Percentiles rank a stretch among this genome's conserved stretches.
Evolutionary conservation across 371 early-diverging fungal genomes (phyloP).

Genomic region (Lichtheimia ornata): DNA sequence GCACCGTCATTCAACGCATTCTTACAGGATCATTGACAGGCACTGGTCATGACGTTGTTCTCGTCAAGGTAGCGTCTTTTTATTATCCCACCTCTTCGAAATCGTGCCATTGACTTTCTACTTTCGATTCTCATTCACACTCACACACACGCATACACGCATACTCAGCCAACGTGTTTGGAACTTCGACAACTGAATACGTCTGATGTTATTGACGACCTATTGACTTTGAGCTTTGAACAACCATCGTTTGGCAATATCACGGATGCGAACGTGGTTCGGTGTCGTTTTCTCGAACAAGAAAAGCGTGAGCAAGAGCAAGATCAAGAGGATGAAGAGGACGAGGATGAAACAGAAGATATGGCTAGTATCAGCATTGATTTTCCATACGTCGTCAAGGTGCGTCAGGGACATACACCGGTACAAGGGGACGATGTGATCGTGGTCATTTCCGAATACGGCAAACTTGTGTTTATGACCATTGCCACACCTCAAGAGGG

Average conservation of each 20-base stretch:
- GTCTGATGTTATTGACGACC: conserved; percentile 4
- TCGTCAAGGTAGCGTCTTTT: conserved; percentile 28
- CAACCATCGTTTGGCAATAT: conserved; percentile 39
- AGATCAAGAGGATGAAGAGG: background rate
- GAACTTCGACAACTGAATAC: conserved; percentile 20
- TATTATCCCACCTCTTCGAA: background rate
- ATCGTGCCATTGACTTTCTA: background rate
- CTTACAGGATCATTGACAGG: conserved; percentile 27
- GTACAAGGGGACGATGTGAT: conserved; percentile 38
- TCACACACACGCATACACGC: background rate
- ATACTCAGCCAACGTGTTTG: conserved; percentile 24
- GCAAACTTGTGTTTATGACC: conserved; percentile 38
- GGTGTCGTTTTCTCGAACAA: conserved; percentile 19
- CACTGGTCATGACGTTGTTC: conserved; percentile 19
- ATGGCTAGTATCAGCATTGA: conserved; percentile 1
- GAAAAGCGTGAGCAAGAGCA: background rate
- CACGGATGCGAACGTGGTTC: conserved; percentile 23
- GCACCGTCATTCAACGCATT: conserved; percentile 29
- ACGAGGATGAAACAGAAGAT: background rate
- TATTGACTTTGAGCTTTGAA: conserved; percentile 23
- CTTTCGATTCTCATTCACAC: background rate
- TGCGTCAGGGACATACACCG: conserved; percentile 22
- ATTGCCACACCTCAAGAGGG: conserved; percentile 5
- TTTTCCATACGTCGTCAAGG: conserved; percentile 12
- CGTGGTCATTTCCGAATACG: conserved; percentile 40